Conservation (phyloP, 495 filamentous ascomycete genomes). For the Talaromyces trachyspermus region DNA sequence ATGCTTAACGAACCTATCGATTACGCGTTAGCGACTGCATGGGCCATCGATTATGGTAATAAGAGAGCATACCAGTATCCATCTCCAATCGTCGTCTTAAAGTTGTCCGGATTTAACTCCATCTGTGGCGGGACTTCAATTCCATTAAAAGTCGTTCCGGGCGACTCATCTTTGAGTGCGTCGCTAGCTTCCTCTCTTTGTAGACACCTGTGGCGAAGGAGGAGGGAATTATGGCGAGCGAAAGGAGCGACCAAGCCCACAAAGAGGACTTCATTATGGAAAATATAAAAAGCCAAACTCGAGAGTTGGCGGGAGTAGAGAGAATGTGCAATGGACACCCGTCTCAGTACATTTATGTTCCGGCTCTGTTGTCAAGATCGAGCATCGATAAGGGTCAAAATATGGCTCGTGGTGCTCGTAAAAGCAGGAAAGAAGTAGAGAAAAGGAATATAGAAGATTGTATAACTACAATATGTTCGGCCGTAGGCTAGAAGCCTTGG, state of each 20-base stretch:
- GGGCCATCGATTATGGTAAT: not conserved
- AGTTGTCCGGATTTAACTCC: constrained; percentile 49
- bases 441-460: not conserved
- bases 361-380: not conserved
- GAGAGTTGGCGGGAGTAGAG: not conserved
- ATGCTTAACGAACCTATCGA: constrained; percentile 62
- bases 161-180: constrained; percentile 7
- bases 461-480: not conserved
- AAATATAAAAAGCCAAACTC: constrained; percentile 12
- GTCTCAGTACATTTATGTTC: not conserved
- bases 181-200: constrained; percentile 1
- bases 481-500: not conserved
- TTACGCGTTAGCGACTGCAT: not conserved
- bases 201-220: constrained; percentile 19
- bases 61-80: constrained; percentile 51
- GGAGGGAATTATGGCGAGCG: constrained; percentile 30
- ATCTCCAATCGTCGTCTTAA: constrained; percentile 51
- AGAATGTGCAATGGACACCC: not conserved
- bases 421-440: not conserved
- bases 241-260: constrained; percentile 36
- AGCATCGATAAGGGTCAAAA: not conserved
- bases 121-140: constrained; percentile 67
- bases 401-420: not conserved
- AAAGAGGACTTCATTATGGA: constrained; percentile 35
- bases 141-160: constrained; percentile 67